A percentile compares a stretch with the other conserved stretches of the same genome.
Conservation (phyloP, 2,329 filamentous ascomycete species). For the Coniella lustricola region DNA sequence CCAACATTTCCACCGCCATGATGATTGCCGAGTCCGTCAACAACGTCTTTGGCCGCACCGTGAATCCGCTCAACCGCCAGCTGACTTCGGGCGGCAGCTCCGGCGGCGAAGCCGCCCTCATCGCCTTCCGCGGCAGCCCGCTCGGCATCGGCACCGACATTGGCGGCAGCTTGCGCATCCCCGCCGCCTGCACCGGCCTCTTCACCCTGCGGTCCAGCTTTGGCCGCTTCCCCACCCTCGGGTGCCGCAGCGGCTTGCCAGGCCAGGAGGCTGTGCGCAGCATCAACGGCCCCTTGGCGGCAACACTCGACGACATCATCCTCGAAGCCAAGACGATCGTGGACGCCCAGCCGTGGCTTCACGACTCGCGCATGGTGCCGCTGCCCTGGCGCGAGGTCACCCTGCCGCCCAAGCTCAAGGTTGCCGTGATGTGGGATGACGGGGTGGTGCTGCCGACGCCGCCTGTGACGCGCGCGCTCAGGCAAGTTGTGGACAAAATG, state of each 20-base stretch:
- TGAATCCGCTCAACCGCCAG: constrained; percentile 53
- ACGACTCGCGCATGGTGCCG: constrained; percentile 50
- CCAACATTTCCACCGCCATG: constrained; percentile 54
- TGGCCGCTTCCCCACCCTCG: constrained; percentile 51
- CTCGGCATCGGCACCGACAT: constrained; percentile 61
- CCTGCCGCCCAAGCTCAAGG: constrained; percentile 36
- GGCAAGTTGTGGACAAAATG: constrained; percentile 36
- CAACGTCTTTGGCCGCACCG: constrained; percentile 55
- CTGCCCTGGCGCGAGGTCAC: constrained; percentile 44
- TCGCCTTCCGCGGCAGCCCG: constrained; percentile 50
- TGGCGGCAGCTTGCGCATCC: constrained; percentile 46
- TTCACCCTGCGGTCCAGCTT: constrained; percentile 50
- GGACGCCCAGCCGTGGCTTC: constrained; percentile 46
- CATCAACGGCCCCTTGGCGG: constrained; percentile 57
- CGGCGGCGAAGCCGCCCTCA: constrained; percentile 59
- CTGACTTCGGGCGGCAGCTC: constrained; percentile 59
- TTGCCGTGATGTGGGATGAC: constrained; percentile 61
- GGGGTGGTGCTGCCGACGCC: constrained; percentile 59
- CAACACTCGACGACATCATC: constrained; percentile 47
- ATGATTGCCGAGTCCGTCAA: constrained; percentile 62
- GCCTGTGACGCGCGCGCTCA: constrained; percentile 52
- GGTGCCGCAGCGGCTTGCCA: constrained; percentile 49
- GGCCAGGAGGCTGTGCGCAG: constrained; percentile 59
- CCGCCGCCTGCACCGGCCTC: constrained; percentile 50
- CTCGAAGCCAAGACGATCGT: constrained; percentile 48